Evolutionary conservation across 2,329 filamentous ascomycete species (phyloP), one percentile per base, ranked within the genome.

Genomic region (Aspergillus transmontanensis): DNA sequence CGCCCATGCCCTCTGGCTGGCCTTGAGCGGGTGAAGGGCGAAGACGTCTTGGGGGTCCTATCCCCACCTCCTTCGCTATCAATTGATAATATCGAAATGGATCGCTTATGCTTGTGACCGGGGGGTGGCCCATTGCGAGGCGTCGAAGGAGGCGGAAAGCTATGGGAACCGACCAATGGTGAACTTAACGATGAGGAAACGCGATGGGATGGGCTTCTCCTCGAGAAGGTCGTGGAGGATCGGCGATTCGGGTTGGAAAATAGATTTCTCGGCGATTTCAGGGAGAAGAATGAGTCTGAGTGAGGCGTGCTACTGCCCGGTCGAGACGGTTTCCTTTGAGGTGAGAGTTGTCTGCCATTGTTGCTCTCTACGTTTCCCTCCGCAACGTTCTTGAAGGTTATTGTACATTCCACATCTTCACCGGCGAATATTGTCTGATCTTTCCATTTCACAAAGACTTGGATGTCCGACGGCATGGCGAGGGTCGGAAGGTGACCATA

Each of bases 381-480:
- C 34, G 85, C 82, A 57, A 94, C 86, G 77, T 99, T 99, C 80
- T 91, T 94, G 82, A 99, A 99, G 57, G 92, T 97, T 78, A 99
- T 96, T 69, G 90, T 93, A 80, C 95, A 98, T 81, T 94, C 92
- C 74, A 98, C 87, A 75, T 97, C 91, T 83, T 99, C 95, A 79
- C 95, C 95, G 62, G 95, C 92, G 81, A 98, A 99, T 72, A 99
- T 92, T 66, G 92, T 94, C 78, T 94, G 89, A 76, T 96, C 92
- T 78, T 93, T 90, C 91, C 94, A 99, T 81, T 90, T 89, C 78
- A 99, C 92, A 78, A 94, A 97, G 79, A 97, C 94, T 78, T 94
- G 91, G 77, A 99, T 93, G 83, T 96, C 94, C 80, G 85, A 87
- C 76, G 82, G 80, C 78, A 83, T 82, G 66, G 75, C 76, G 75